These are phyloP conservation scores for Vigna reflexopilosa DNA, from an alignment of 306 rosid genomes.

Conservation along the genomic window DNA sequence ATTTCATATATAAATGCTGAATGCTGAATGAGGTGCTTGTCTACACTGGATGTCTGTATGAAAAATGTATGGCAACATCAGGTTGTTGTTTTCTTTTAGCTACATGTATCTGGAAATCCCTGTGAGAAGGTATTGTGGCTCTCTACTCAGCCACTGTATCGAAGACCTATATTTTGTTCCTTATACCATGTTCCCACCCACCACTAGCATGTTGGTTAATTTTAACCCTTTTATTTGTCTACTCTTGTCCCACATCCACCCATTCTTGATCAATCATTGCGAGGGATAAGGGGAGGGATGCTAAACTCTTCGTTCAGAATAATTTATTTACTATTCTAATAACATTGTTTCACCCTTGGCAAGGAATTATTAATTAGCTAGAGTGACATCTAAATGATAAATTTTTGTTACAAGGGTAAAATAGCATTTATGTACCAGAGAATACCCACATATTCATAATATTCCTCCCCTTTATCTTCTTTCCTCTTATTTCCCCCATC, in stretches of 20 bases:
- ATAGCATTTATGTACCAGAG: background rate
- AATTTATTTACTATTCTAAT: background rate
- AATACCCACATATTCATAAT: background rate
- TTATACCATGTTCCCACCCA: background rate
- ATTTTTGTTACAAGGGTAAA: background rate
- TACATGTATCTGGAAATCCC: background rate
- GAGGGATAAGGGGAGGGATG: background rate
- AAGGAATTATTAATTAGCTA: background rate
- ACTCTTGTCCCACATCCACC: background rate
- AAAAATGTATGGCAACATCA: background rate
- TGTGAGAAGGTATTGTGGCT: background rate
- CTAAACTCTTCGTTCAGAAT: background rate
- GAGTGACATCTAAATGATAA: background rate
- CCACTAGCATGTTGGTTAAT: background rate
- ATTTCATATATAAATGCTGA: background rate
- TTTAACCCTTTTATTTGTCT: background rate
- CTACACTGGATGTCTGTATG: background rate
- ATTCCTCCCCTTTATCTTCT: background rate
- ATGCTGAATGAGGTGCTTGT: background rate
- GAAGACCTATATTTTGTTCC: background rate
- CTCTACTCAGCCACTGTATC: background rate
- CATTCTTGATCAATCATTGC: background rate
- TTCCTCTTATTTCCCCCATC: background rate
- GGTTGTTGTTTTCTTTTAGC: background rate
- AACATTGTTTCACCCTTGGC: background rate